These are phyloP conservation scores for Macrolepiota albuminosa DNA, from an alignment of 768 basidiomycete genomes.

Conservation along the genomic window DNA sequence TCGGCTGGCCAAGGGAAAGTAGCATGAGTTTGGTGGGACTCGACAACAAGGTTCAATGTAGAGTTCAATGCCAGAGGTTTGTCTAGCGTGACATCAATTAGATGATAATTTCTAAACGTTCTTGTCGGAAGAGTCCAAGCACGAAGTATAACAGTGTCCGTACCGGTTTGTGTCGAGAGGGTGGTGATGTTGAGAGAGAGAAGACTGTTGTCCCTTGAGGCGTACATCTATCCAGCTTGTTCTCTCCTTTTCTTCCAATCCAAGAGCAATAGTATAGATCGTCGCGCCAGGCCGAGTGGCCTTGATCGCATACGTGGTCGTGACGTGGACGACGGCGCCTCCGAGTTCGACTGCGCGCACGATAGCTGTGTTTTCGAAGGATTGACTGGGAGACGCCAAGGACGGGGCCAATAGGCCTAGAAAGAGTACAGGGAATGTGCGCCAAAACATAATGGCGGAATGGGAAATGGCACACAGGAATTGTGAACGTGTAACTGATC, in stretches of 20 bases:
- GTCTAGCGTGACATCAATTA: conserved; percentile 63
- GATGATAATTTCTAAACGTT: conserved; percentile 35
- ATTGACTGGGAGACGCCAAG: conserved; percentile 34
- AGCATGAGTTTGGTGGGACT: conserved; percentile 74
- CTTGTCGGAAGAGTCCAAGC: conserved; percentile 6
- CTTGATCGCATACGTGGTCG: conserved; percentile 83
- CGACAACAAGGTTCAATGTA: conserved; percentile 72
- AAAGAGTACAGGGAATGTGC: conserved; percentile 42
- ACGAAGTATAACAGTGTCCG: conserved; percentile 17
- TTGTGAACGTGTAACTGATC: conserved; percentile 25
- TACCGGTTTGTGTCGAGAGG: conserved; percentile 49
- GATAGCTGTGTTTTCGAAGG: conserved; percentile 86
- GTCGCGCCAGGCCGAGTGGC: conserved; percentile 57
- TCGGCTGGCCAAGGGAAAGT: conserved; percentile 71
- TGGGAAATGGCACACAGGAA: conserved; percentile 25
- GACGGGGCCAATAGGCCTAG: conserved; percentile 35
- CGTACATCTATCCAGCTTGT: conserved; percentile 80
- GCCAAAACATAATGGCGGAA: conserved; percentile 36
- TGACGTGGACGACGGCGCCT: conserved; percentile 83
- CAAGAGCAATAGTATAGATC: conserved; percentile 65
- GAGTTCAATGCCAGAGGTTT: conserved; percentile 52
- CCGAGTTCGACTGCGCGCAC: conserved; percentile 88
- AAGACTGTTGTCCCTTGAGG: conserved; percentile 61
- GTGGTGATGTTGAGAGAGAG: conserved; percentile 48
- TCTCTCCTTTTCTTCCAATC: conserved; percentile 53